phyloP scores from a whole-genome alignment of 441 rosid species.

The Lagerstroemia fauriei region DNA sequence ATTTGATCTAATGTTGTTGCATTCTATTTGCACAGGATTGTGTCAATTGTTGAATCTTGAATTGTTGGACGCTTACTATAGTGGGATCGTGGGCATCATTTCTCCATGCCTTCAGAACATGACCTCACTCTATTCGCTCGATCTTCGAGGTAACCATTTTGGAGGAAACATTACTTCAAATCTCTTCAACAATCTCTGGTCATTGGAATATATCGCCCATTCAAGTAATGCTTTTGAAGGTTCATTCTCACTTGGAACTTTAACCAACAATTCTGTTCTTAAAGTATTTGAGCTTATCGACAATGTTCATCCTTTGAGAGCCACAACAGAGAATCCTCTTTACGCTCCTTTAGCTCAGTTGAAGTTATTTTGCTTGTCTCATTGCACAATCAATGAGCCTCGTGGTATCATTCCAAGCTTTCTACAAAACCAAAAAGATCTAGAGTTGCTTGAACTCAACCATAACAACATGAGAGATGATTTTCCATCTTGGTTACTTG shows the following conservation, averaged over 20 bases:
- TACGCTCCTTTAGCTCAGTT: background rate
- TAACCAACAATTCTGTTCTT: constrained; percentile 4
- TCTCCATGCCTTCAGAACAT: constrained; percentile 24
- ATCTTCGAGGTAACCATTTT: background rate
- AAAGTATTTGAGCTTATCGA: background rate
- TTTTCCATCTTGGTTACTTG: constrained; percentile 38
- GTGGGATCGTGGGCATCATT: background rate
- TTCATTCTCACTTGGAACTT: background rate
- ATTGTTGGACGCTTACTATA: background rate
- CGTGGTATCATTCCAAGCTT: constrained; percentile 35
- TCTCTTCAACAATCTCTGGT: background rate
- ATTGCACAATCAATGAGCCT: background rate
- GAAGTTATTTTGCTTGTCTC: background rate
- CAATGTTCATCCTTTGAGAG: background rate
- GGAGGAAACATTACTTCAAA: background rate
- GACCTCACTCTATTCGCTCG: constrained; percentile 23
- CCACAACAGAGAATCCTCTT: constrained; percentile 11
- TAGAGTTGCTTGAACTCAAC: constrained; percentile 10
- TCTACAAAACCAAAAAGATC: constrained; percentile 26
- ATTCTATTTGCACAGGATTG: constrained; percentile 15
- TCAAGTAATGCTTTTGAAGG: constrained; percentile 15
- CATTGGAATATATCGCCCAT: background rate
- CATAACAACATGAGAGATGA: background rate
- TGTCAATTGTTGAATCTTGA: constrained; percentile 22
- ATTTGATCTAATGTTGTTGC: background rate